phyloP scores from a whole-genome alignment of 2,329 filamentous ascomycete species.

The Trichophyton mentagrophytes region DNA sequence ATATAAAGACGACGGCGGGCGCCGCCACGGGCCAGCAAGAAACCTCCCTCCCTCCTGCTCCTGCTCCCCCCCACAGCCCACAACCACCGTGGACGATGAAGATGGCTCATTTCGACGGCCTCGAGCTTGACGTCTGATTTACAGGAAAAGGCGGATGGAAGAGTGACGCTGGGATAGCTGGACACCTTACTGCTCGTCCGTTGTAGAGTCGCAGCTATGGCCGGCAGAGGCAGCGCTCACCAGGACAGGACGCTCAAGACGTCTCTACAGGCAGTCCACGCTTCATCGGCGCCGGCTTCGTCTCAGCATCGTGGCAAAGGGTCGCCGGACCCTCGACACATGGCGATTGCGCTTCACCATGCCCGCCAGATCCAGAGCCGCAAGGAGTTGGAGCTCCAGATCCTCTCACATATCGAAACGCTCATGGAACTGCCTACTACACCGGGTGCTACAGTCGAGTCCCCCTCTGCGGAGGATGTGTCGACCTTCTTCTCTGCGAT shows the following conservation, averaged over 20 bases:
- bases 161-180: not conserved
- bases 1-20: too few species aligned
- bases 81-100: not conserved
- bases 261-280: conserved; percentile 30
- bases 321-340: conserved; percentile 31
- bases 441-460: conserved; percentile 38
- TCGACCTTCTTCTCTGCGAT: conserved; percentile 54
- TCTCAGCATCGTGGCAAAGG: not conserved
- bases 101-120: not conserved
- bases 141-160: not conserved
- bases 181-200: not conserved
- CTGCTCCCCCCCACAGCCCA: not conserved
- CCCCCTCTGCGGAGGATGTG: conserved; percentile 48
- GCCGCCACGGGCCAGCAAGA: not conserved
- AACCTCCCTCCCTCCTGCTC: not conserved
- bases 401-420: conserved; percentile 57
- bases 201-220: not conserved
- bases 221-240: not conserved
- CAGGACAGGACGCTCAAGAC: conserved; percentile 52
- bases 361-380: conserved; percentile 70
- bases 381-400: conserved; percentile 62
- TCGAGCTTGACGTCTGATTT: not conserved
- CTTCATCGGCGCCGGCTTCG: conserved; percentile 32
- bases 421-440: conserved; percentile 53
- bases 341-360: conserved; percentile 64